Conservation (phyloP, 2,329 filamentous ascomycete species). For the Aplosporella prunicola region DNA sequence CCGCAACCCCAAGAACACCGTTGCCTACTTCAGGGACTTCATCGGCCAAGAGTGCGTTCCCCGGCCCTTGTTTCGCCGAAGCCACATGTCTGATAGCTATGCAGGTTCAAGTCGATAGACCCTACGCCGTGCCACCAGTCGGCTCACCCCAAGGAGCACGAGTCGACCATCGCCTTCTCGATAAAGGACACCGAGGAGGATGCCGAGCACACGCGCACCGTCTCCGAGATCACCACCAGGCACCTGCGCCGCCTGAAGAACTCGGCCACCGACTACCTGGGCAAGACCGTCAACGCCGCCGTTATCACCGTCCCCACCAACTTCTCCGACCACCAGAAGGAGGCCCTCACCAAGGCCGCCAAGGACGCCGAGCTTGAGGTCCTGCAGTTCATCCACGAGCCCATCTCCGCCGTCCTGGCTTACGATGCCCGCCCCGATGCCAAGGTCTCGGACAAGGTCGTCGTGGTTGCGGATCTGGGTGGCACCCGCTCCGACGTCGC, state of each 20-base stretch:
- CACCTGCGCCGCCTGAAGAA: conserved; percentile 72
- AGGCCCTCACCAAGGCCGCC: conserved; percentile 67
- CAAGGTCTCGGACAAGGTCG: conserved; percentile 69
- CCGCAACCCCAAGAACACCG: conserved; percentile 84
- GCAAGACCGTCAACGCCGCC: conserved; percentile 87
- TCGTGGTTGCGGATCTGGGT: conserved; percentile 87
- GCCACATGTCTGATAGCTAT: conserved; percentile 21
- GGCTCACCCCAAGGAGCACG: conserved; percentile 72
- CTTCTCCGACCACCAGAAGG: conserved; percentile 79
- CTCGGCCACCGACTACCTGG: conserved; percentile 84
- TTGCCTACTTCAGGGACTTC: conserved; percentile 94
- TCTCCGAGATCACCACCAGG: conserved; percentile 74
- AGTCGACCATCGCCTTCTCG: conserved; percentile 66
- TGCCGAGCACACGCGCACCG: conserved; percentile 55
- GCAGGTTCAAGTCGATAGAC: conserved; percentile 85
- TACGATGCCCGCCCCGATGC: conserved; percentile 80
- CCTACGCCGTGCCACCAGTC: conserved; percentile 90
- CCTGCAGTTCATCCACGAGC: conserved; percentile 86
- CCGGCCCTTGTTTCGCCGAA: background rate
- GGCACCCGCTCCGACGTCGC: conserved; percentile 88
- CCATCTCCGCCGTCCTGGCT: conserved; percentile 76
- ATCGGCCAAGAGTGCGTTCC: conserved; percentile 74
- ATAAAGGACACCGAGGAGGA: conserved; percentile 61
- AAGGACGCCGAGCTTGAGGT: conserved; percentile 76
- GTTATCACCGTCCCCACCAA: conserved; percentile 92